Evolutionary conservation across 768 basidiomycete species (phyloP), one percentile per base, ranked within the genome.

Genomic region (Phlebiopsis flavidoalba): DNA sequence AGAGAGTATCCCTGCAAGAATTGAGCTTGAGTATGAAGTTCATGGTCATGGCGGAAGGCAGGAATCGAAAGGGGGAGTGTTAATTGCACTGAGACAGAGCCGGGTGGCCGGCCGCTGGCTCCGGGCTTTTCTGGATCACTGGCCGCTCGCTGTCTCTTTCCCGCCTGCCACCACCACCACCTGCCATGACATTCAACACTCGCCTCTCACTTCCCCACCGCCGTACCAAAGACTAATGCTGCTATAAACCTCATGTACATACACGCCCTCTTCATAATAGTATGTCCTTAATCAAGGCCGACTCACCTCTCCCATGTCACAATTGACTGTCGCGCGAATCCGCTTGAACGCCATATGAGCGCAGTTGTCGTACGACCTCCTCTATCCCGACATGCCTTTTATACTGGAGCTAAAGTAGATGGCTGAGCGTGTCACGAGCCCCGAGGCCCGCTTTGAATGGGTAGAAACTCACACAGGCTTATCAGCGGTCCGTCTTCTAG

Each of bases 251-350:
- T 8, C 14, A 15, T 61, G 21, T 22, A 26, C 22, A 19, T 5
- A 1, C 14, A 51, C 52, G 35, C 5, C 19, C 31, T 21, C 31
- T 21, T 1, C 8, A 35, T 1, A 48, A 53, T n/a, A 37, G 14
- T 45, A 10, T 19, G 45, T 15, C 49, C 5, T 4, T 17, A 5
- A 6, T 6, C 50, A 52, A 52, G 40, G 17, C 8, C 17, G 26
- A 49, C 69, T 60, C 36, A 70, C 71, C 68, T 72, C 70, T 40
- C 71, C 70, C 70, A 72, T 73, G 47, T 73, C 72, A 59, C 69
- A 71, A 40, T 73, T 73, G 4, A 73, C 70, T 17, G 72, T 71
- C n/a, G 69, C 70, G 8, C 63, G 66, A 36, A 71, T 55, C 11
- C 54, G 54, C 21, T 55, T 37, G 54, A 55, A 55, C 15, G 54